Evolutionary conservation across 164 flowering plant species (phyloP).

Genomic region (Brasenia schreberi): DNA sequence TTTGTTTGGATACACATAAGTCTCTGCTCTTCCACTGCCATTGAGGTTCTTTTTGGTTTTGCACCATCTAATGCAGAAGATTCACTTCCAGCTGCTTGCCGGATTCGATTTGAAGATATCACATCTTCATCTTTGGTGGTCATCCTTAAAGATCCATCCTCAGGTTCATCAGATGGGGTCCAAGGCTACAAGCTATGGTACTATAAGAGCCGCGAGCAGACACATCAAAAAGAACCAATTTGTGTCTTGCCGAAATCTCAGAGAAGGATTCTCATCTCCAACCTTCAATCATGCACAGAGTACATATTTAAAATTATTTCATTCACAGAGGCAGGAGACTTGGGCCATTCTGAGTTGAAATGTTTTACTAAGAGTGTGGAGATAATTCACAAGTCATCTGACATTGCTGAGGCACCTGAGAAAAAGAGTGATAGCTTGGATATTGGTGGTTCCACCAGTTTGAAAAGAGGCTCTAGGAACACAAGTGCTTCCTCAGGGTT

Average conservation of each 20-base stretch:
- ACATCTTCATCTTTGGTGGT: slow-evolving; percentile 61
- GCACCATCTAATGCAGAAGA: slow-evolving; percentile 36
- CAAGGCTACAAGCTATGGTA: slow-evolving; percentile 95
- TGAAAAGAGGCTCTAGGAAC: slow-evolving; percentile 18
- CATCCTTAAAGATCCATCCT: slow-evolving; percentile 50
- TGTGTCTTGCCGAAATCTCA: slow-evolving; percentile 50
- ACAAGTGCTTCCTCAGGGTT: slow-evolving; percentile 45
- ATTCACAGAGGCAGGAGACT: slow-evolving; percentile 67
- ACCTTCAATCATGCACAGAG: slow-evolving; percentile 87
- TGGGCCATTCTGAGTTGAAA: slow-evolving; percentile 85
- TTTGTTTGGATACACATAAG: no score
- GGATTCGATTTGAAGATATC: slow-evolving; percentile 74
- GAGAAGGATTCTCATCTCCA: slow-evolving; percentile 61
- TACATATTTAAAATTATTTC: slow-evolving; percentile 73
- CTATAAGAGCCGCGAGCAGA: slow-evolving; percentile 46
- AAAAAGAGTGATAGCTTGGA: slow-evolving; percentile 22
- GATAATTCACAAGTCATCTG: slow-evolving; percentile 39
- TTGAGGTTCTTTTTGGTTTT: not conserved
- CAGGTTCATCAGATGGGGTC: slow-evolving; percentile 24
- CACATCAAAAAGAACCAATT: slow-evolving; percentile 43
- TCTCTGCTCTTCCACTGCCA: not conserved
- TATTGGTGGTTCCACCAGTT: slow-evolving; percentile 22
- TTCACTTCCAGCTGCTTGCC: slow-evolving; percentile 96
- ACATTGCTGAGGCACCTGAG: slow-evolving; percentile 10
- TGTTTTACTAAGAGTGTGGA: slow-evolving; percentile 90